Evolutionary conservation across 345 rosid species (phyloP).

Genomic region (Rhodamnia rubescens): DNA sequence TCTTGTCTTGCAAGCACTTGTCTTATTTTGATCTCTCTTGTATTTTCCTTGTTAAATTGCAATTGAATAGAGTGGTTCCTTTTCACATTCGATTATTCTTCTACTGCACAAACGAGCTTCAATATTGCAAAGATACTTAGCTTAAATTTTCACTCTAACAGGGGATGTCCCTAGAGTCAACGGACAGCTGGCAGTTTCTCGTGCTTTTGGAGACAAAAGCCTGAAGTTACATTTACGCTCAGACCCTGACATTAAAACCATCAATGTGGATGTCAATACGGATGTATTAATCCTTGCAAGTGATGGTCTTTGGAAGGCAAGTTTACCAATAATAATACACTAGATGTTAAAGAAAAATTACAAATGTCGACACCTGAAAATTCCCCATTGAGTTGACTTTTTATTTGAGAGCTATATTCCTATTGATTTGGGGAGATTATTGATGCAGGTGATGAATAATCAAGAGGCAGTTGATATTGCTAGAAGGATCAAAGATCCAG

Average conservation of each 20-base stretch:
- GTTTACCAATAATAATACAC: neutral
- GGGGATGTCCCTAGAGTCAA: conserved; percentile 70
- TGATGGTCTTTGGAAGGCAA: conserved; percentile 68
- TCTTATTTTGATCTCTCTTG: neutral
- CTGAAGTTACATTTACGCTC: conserved; percentile 58
- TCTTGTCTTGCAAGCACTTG: neutral
- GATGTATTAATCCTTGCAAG: conserved; percentile 64
- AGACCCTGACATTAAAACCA: conserved; percentile 43
- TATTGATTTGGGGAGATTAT: neutral
- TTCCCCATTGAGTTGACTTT: neutral
- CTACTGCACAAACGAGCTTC: neutral
- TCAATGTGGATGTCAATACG: conserved; percentile 20
- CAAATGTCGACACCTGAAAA: neutral
- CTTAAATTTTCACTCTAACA: conserved; percentile 6
- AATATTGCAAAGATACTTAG: neutral
- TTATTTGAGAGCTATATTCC: neutral
- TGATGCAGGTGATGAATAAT: conserved; percentile 39
- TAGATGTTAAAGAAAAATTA: neutral
- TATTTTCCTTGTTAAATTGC: neutral
- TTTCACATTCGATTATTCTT: neutral
- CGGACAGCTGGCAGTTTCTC: conserved; percentile 63
- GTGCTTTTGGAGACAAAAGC: conserved; percentile 63
- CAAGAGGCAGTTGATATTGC: conserved; percentile 53
- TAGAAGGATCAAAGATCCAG: conserved; percentile 35
- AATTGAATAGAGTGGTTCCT: neutral